phyloP scores from a whole-genome alignment of 805 yeast species.

The Kodamaea fukazawae region DNA sequence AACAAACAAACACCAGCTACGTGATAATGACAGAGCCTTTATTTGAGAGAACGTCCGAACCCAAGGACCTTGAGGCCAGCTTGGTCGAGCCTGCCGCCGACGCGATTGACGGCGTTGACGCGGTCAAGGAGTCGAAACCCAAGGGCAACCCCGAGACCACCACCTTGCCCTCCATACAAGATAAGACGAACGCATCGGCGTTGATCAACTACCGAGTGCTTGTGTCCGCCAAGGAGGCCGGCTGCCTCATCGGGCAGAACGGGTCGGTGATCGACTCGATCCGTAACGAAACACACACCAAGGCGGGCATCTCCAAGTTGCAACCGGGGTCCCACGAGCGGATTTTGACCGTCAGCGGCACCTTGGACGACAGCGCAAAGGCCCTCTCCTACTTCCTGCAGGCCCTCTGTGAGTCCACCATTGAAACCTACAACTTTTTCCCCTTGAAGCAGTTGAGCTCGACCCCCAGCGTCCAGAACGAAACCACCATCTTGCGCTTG shows the following conservation, averaged over 20 bases:
- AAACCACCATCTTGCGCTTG: constrained; percentile 58
- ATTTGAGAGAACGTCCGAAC: too few relatives aligned
- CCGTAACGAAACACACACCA: constrained; percentile 71
- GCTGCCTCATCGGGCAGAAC: constrained; percentile 82
- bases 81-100: not conserved
- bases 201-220: constrained; percentile 51
- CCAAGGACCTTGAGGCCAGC: too few relatives aligned
- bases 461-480: constrained; percentile 49
- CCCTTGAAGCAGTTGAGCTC: constrained; percentile 60
- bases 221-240: constrained; percentile 83
- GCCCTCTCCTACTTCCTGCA: constrained; percentile 71
- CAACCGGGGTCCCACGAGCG: constrained; percentile 80
- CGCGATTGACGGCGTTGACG: not conserved
- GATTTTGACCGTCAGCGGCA: constrained; percentile 75
- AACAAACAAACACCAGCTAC: too few relatives aligned
- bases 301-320: constrained; percentile 83
- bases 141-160: constrained; percentile 3
- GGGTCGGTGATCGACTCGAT: constrained; percentile 76
- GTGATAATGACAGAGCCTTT: too few relatives aligned
- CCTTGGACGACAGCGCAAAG: constrained; percentile 62
- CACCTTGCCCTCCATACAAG: constrained; percentile 26
- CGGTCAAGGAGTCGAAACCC: not conserved
- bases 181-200: constrained; percentile 26
- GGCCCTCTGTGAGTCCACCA: constrained; percentile 50
- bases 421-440: constrained; percentile 48